These are phyloP conservation scores for Escovopsis sp. DNA, from an alignment of 2,329 filamentous ascomycete species.

Conservation along the genomic window DNA sequence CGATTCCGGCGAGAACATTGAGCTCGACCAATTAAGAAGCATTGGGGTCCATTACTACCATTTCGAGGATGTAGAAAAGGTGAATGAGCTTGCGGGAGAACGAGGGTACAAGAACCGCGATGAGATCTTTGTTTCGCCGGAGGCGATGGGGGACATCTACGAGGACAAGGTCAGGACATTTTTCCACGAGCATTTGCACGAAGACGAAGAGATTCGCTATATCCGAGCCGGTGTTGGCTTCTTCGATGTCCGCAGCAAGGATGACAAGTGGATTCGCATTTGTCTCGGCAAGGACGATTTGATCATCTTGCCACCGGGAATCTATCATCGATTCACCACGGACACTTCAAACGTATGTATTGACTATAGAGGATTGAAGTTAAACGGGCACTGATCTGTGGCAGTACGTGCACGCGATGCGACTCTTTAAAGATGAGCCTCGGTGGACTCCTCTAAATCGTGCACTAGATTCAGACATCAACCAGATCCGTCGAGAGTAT, in stretches of 20 bases:
- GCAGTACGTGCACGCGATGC: slow-evolving; percentile 89
- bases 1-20: slow-evolving; percentile 62
- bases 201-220: slow-evolving; percentile 97
- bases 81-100: slow-evolving; percentile 58
- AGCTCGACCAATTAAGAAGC: slow-evolving; percentile 47
- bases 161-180: slow-evolving; percentile 89
- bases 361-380: not conserved
- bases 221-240: slow-evolving; percentile 78
- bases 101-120: slow-evolving; percentile 91
- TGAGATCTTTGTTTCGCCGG: slow-evolving; percentile 76
- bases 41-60: slow-evolving; percentile 72
- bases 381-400: not conserved
- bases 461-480: slow-evolving; percentile 59
- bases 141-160: slow-evolving; percentile 72
- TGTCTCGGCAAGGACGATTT: slow-evolving; percentile 73
- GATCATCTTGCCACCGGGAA: slow-evolving; percentile 85
- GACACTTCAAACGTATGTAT: slow-evolving; percentile 69
- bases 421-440: slow-evolving; percentile 93
- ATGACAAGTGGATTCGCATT: slow-evolving; percentile 83
- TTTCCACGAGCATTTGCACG: slow-evolving; percentile 90
- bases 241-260: slow-evolving; percentile 77
- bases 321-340: slow-evolving; percentile 95
- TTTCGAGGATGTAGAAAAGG: slow-evolving; percentile 47
- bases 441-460: slow-evolving; percentile 96
- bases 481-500: slow-evolving; percentile 68